Evolutionary conservation across 192 early-diverging fungal species (phyloP).

Genomic region (Coemansia reversa): DNA sequence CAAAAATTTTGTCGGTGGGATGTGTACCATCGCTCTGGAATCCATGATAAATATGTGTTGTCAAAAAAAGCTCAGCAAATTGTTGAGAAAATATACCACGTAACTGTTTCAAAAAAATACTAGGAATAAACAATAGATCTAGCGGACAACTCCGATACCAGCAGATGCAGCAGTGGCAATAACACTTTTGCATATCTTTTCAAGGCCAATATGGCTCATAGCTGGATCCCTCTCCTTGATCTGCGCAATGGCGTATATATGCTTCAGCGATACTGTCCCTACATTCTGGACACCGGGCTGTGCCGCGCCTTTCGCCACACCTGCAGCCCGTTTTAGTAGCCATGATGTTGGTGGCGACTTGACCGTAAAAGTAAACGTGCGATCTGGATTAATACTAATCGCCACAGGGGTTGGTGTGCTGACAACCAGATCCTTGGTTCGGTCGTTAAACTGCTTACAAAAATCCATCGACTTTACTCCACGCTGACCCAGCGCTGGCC

Average conservation of each 20-base stretch:
- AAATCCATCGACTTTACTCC: slow-evolving; percentile 99
- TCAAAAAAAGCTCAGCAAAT: too few relatives aligned
- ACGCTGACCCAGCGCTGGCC: slow-evolving; percentile 92
- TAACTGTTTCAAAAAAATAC: too few relatives aligned
- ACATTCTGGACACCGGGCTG: slow-evolving; percentile 74
- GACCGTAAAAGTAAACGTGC: slow-evolving; percentile 85
- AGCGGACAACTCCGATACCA: slow-evolving; percentile 79
- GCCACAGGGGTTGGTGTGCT: slow-evolving; percentile 82
- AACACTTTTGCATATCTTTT: slow-evolving; percentile 70
- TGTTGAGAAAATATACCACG: too few relatives aligned
- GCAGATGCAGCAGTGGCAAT: slow-evolving; percentile 75
- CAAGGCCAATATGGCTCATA: slow-evolving; percentile 67
- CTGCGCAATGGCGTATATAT: slow-evolving; percentile 92
- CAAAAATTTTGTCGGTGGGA: too few relatives aligned
- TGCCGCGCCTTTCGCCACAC: slow-evolving; percentile 80
- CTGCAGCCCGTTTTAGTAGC: slow-evolving; percentile 84
- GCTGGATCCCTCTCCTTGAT: slow-evolving; percentile 82
- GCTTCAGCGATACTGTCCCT: slow-evolving; percentile 85
- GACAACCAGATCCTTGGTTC: slow-evolving; percentile 77
- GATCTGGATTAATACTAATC: slow-evolving; percentile 87
- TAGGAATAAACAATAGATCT: neutral
- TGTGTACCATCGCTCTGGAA: too few relatives aligned
- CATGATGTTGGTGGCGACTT: slow-evolving; percentile 87
- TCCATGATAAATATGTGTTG: too few relatives aligned
- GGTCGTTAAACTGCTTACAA: slow-evolving; percentile 97